These are phyloP conservation scores for Mercurialis annua DNA, from an alignment of 345 rosid genomes.

Conservation along the genomic window DNA sequence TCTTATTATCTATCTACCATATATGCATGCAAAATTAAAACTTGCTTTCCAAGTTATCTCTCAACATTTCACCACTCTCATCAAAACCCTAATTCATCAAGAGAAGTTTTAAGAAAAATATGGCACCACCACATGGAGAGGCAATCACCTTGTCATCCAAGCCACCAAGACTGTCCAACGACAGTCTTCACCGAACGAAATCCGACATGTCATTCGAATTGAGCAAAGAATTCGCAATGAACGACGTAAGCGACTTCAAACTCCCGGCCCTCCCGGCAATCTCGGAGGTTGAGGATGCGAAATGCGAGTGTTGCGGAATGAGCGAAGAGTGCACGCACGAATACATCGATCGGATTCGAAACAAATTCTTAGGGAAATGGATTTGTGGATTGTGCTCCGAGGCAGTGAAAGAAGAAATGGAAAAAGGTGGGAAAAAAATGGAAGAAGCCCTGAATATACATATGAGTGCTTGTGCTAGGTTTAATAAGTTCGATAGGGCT, in stretches of 20 bases:
- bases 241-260: not conserved
- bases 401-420: slow-evolving; percentile 88
- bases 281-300: slow-evolving; percentile 71
- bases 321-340: slow-evolving; percentile 78
- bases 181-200: slow-evolving; percentile 50
- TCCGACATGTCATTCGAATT: slow-evolving; percentile 60
- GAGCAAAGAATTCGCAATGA: slow-evolving; percentile 36
- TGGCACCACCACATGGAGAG: slow-evolving; percentile 75
- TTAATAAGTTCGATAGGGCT: slow-evolving; percentile 77
- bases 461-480: slow-evolving; percentile 72
- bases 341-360: slow-evolving; percentile 67
- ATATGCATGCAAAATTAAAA: too few species aligned
- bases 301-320: slow-evolving; percentile 94
- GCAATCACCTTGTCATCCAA: slow-evolving; percentile 35
- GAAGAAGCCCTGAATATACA: slow-evolving; percentile 71
- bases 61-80: too few species aligned
- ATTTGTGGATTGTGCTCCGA: slow-evolving; percentile 83
- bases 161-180: slow-evolving; percentile 53
- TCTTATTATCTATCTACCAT: slow-evolving; percentile 3
- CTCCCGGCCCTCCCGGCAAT: slow-evolving; percentile 43
- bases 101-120: slow-evolving; percentile 8
- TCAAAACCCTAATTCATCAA: too few species aligned
- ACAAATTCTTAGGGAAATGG: slow-evolving; percentile 71
- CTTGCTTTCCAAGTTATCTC: not conserved
- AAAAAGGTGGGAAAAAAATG: slow-evolving; percentile 39